phyloP scores from a whole-genome alignment of 2,329 filamentous ascomycete genomes.

The Trichothecium roseum region DNA sequence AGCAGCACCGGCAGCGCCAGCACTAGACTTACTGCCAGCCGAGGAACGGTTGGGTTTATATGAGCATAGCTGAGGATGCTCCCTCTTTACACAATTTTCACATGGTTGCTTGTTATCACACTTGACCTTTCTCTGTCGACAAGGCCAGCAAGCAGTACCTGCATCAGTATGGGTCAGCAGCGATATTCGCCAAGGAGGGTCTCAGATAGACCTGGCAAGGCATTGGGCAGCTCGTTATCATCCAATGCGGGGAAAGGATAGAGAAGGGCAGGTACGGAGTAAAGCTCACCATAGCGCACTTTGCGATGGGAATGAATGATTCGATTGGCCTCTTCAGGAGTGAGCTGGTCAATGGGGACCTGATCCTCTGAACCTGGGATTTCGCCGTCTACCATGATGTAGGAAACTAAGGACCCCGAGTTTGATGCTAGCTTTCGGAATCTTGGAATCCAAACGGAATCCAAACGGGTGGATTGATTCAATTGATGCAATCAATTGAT shows the following conservation, averaged over 20 bases:
- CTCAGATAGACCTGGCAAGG: not conserved
- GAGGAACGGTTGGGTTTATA: slow-evolving; percentile 51
- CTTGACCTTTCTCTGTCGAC: slow-evolving; percentile 57
- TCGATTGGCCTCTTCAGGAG: slow-evolving; percentile 54
- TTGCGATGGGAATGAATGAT: slow-evolving; percentile 62
- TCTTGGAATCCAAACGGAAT: no score
- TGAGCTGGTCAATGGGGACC: slow-evolving; percentile 44
- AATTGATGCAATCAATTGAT: no score
- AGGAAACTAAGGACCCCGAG: not conserved
- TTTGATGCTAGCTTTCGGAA: no score
- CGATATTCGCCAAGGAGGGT: not conserved
- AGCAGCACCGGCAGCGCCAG: slow-evolving; percentile 13
- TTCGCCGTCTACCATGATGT: slow-evolving; percentile 32
- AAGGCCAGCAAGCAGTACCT: slow-evolving; percentile 59
- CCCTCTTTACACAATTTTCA: slow-evolving; percentile 57
- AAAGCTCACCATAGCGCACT: slow-evolving; percentile 52
- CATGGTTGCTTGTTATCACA: slow-evolving; percentile 60
- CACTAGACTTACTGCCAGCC: slow-evolving; percentile 21
- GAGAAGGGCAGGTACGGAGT: not conserved
- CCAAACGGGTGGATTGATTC: no score
- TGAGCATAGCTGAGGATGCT: slow-evolving; percentile 54
- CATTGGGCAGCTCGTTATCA: not conserved
- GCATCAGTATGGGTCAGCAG: slow-evolving; percentile 4
- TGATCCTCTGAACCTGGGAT: slow-evolving; percentile 27
- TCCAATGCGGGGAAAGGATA: not conserved